Percentiles rank a stretch among this genome's conserved stretches.
These are phyloP conservation scores for Leishmania amazonensis DNA, from an alignment of 208 protist genomes.

Conservation along the genomic window DNA sequence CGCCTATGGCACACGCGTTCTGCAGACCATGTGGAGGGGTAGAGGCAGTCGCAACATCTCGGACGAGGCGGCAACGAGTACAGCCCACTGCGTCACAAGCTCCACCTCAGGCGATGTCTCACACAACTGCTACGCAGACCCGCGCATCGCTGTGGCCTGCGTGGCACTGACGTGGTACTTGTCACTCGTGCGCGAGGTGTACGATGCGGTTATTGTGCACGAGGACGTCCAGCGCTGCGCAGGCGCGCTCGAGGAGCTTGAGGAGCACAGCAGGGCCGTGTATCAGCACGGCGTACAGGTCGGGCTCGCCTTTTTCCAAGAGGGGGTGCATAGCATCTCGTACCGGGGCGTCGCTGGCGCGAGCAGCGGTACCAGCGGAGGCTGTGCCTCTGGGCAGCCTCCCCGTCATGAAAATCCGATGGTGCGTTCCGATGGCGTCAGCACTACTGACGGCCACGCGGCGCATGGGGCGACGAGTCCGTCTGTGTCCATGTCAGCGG, in stretches of 20 bases:
- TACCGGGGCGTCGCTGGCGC: not conserved
- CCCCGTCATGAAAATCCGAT: not conserved
- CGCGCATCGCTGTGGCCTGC: conserved; percentile 33
- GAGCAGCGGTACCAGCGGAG: not conserved
- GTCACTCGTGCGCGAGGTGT: conserved; percentile 43
- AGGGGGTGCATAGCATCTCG: conserved; percentile 3
- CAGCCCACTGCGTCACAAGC: conserved; percentile 12
- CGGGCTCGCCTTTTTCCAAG: conserved; percentile 18
- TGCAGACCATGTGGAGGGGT: conserved; percentile 2
- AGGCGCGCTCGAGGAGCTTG: conserved; percentile 46
- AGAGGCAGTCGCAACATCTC: conserved; percentile 13
- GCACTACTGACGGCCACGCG: not conserved
- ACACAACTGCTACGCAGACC: conserved; percentile 28
- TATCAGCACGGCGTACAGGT: conserved; percentile 39
- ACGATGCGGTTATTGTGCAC: conserved; percentile 44
- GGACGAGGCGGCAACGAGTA: conserved; percentile 9
- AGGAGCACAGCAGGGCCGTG: conserved; percentile 32
- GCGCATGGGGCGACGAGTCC: not conserved
- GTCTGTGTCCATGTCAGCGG: not conserved
- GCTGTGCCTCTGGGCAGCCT: not conserved
- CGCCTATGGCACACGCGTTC: not conserved
- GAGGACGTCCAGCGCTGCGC: conserved; percentile 55
- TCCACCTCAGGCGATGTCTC: conserved; percentile 19
- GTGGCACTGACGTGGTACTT: conserved; percentile 70
- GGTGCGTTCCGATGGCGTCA: conserved; percentile 12